Evolutionary conservation across 495 filamentous ascomycete species (phyloP), one percentile per base, ranked within the genome.

Genomic region (Oidiodendron maius): DNA sequence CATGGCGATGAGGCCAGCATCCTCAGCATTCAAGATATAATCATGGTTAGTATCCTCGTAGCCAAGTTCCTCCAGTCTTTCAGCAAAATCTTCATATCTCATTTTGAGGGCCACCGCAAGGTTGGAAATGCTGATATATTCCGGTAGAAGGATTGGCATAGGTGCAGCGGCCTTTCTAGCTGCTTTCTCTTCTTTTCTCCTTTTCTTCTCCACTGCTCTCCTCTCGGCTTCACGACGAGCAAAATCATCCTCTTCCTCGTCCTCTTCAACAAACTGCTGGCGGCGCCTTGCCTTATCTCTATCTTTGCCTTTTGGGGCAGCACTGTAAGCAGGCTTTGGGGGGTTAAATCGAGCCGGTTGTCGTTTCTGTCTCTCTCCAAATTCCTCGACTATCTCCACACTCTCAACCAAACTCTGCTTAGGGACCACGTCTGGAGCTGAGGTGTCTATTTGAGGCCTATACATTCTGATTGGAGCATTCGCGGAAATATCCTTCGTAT

Each of bases 21-120:
- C 90, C 64, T 99, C 94, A 11, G 86, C 81, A 48, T 93, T 87
- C 50, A 99, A 72, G 25, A 99, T 77, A 57, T 90, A 86, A 46
- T 87, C 87, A 47, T 85, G 72, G 26, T 72, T 76, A 11, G 89
- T 78, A 28, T 87, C 82, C 52, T 91, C 86, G 57, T 96, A 99
- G 0, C 94, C 94, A 58, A 93, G 67, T 32, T 84, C 70, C 51
- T 80, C 74, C 71, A 99, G 75, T 56, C 88, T 88, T 20, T 48
- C 24, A 10, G 89, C 69, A 53, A 99, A 95, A 13, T 82, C 69
- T 18, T 87, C 77, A 3, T 80, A 66, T 24, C 84, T 78, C 9
- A 95, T 74, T 39, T 80, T 81, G 26, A 99, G 69, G 6, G 84
- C 81, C 41, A 78, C 69, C n/a, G 91, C 89, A 34, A 99, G 71